Base-by-base conservation (phyloP, 495 filamentous ascomycete genomes). In the Aeminium ludgeri region DNA sequence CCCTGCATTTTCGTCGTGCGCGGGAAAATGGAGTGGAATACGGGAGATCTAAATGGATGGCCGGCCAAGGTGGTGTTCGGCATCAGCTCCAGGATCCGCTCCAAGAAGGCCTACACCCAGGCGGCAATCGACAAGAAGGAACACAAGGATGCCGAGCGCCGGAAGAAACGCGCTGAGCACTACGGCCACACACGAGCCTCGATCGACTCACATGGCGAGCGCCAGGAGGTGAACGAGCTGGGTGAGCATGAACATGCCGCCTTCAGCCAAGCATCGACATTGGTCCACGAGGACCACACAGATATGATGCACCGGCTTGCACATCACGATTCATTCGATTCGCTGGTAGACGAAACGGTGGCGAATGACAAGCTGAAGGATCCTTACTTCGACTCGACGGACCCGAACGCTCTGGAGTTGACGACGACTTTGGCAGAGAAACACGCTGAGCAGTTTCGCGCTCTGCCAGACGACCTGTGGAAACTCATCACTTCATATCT, bases 401-500 rank as follows among this genome's bases (percentile, higher is more conserved):
- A 41, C 13, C 29, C 29, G 6, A 40, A 40, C 8, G 38, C 38
- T 17, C 38, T 30, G 12, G 25, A 7, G 3, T 8, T 35, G 28
- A 6, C 18, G 17, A 30, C 20, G 6, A 2, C 12, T 16, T 38
- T 7, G 15, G 23, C 3, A 17, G 32, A 27, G 42, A 40, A 30
- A 12, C 38, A 46, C 6, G 65, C 71, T 33, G 49, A 49, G 1
- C 50, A 60, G 13, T 59, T 74, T 13, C 60, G 58, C 7, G 68
- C 58, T 15, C 49, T 73, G 5, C 51, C 67, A 1, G 30, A 55
- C 6, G 49, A 52, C 5, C 41, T 71, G 16, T 76, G 70, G 72
- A 45, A 46, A 0, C 27, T 38, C 0, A 61, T 73, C 20, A 53
- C 61, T 8, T 41, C 35, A 2, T 65, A 57, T 33, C 54, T 73